A percentile compares a stretch with the other conserved stretches of the same genome.
Conservation (phyloP, 306 rosid species). For the Adenanthera pavonina region DNA sequence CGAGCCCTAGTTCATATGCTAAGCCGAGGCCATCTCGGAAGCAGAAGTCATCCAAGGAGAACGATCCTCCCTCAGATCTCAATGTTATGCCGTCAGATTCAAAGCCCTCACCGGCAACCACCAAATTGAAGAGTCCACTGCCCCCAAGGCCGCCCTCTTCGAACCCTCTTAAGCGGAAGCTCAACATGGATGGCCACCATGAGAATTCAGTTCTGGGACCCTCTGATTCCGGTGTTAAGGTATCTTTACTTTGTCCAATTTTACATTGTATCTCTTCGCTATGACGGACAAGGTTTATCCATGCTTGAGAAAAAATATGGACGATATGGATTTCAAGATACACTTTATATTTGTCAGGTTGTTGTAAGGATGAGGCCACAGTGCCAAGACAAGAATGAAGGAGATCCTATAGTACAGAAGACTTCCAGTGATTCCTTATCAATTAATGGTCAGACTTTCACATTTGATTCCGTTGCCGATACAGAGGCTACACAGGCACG, state of each 20-base stretch:
- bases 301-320: neutral
- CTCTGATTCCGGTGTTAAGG: slow-evolving; percentile 96
- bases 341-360: slow-evolving; percentile 52
- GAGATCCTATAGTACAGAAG: slow-evolving; percentile 79
- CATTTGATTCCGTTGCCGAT: slow-evolving; percentile 91
- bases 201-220: slow-evolving; percentile 56
- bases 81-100: slow-evolving; percentile 44
- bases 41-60: slow-evolving; percentile 71
- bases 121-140: slow-evolving; percentile 72
- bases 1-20: slow-evolving; percentile 59
- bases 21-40: slow-evolving; percentile 64
- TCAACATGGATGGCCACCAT: slow-evolving; percentile 51
- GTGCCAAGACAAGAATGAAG: slow-evolving; percentile 72
- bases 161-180: slow-evolving; percentile 95
- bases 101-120: slow-evolving; percentile 57
- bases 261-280: neutral
- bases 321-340: neutral
- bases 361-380: slow-evolving; percentile 89
- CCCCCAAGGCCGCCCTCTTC: slow-evolving; percentile 92
- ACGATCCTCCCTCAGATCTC: slow-evolving; percentile 82
- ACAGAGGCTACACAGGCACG: slow-evolving; percentile 83
- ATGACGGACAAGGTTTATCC: neutral
- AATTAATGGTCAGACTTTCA: slow-evolving; percentile 86
- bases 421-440: slow-evolving; percentile 67
- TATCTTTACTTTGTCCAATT: slow-evolving; percentile 11